Conservation (phyloP, 208 protist genomes). For the Herpetomonas samuelpessoai region DNA sequence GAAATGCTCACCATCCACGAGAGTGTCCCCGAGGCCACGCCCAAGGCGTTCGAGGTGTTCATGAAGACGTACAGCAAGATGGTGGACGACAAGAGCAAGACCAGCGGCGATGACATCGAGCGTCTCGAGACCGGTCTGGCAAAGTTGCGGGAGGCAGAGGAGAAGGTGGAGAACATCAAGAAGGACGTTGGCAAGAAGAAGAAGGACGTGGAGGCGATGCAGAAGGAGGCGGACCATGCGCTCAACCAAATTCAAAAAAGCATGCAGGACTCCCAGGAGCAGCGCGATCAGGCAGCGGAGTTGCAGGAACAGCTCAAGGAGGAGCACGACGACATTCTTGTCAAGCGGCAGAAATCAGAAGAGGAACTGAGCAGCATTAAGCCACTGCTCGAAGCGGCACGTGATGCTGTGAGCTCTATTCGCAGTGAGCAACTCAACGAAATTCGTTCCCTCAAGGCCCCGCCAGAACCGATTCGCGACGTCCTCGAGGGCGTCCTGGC, state of each 20-base stretch:
- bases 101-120: conserved; percentile 65
- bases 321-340: conserved; percentile 86
- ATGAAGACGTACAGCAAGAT: conserved; percentile 84
- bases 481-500: conserved; percentile 96
- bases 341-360: conserved; percentile 86
- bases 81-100: conserved; percentile 70
- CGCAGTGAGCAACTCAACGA: conserved; percentile 94
- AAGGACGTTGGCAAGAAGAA: conserved; percentile 87
- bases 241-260: conserved; percentile 93
- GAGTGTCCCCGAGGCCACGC: conserved; percentile 53
- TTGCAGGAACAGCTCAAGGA: conserved; percentile 85
- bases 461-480: conserved; percentile 94
- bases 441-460: conserved; percentile 93
- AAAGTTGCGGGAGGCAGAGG: conserved; percentile 94
- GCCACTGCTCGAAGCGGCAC: conserved; percentile 94
- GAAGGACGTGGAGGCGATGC: conserved; percentile 89
- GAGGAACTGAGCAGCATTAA: conserved; percentile 91
- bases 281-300: conserved; percentile 86
- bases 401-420: conserved; percentile 93
- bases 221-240: conserved; percentile 92
- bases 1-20: conserved; percentile 89
- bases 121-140: conserved; percentile 88
- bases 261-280: conserved; percentile 94
- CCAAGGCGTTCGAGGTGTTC: conserved; percentile 83
- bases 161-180: conserved; percentile 90